Conservation (phyloP, 345 rosid species). For the Microcos paniculata region DNA sequence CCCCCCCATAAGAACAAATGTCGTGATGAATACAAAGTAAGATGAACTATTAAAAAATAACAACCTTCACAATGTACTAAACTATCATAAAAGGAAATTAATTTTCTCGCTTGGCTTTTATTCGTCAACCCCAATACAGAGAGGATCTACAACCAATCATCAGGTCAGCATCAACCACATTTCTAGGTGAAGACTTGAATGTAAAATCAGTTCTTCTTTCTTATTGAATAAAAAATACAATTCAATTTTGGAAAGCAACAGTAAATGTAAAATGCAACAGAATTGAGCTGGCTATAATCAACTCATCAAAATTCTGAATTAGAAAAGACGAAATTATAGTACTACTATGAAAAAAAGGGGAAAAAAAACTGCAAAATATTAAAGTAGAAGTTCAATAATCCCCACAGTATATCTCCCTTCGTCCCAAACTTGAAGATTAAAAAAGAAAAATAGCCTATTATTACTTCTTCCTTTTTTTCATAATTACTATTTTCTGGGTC, state of each 20-base stretch:
- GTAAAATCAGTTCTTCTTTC: constrained; percentile 3
- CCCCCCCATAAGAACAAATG: neutral
- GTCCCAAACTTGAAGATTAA: neutral
- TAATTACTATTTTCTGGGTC: neutral
- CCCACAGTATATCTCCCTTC: neutral
- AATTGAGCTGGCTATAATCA: neutral
- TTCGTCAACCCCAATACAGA: neutral
- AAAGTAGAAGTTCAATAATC: neutral
- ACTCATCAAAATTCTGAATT: neutral
- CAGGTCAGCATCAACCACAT: constrained; percentile 3
- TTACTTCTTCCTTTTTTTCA: too few relatives aligned
- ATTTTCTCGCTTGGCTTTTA: neutral
- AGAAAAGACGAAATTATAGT: neutral
- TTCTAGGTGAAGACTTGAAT: constrained; percentile 3
- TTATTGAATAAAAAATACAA: neutral
- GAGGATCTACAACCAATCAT: constrained; percentile 3
- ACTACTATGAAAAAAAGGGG: neutral
- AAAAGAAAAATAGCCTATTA: neutral
- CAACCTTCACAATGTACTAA: neutral
- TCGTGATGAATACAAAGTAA: neutral
- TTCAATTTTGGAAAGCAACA: neutral
- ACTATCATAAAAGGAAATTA: neutral
- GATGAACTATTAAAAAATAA: neutral
- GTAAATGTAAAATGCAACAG: neutral
- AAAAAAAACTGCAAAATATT: neutral